phyloP scores from a whole-genome alignment of 441 rosid genomes.

The Euphorbia corollata region DNA sequence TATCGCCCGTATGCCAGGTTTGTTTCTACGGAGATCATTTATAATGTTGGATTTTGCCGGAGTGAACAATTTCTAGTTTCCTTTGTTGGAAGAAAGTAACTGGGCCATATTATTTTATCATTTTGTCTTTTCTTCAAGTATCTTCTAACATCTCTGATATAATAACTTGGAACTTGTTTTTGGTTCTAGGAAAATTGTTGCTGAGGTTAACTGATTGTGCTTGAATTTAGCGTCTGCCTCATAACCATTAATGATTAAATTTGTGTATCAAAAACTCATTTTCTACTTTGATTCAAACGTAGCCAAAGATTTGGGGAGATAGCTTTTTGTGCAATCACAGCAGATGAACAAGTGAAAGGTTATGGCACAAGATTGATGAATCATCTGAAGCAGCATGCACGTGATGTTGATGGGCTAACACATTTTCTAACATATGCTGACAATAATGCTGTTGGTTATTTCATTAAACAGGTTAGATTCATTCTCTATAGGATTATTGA shows the following conservation, averaged over 20 bases:
- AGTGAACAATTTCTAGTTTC: background rate
- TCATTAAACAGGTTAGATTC: constrained; percentile 76
- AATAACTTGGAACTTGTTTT: background rate
- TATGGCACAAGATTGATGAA: constrained; percentile 99
- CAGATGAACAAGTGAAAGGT: constrained; percentile 99
- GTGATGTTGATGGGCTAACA: constrained; percentile 90
- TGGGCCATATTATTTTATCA: constrained; percentile 2
- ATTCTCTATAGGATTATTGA: constrained; percentile 7
- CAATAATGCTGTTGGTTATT: constrained; percentile 97
- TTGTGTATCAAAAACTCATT: constrained; percentile 11
- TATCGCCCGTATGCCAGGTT: constrained; percentile 95
- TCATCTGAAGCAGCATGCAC: constrained; percentile 95
- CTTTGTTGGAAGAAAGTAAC: constrained; percentile 12
- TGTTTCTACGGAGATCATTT: constrained; percentile 15
- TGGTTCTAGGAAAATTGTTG: background rate
- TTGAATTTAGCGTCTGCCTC: background rate
- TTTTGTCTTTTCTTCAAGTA: constrained; percentile 11
- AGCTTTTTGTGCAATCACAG: constrained; percentile 99
- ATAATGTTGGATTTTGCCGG: constrained; percentile 1
- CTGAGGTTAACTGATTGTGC: background rate
- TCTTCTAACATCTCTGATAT: constrained; percentile 3
- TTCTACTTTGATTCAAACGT: constrained; percentile 20
- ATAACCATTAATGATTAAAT: constrained; percentile 3
- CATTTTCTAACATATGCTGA: constrained; percentile 98
- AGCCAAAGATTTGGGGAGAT: constrained; percentile 99